These are phyloP conservation scores for Globisporangium orthogonon DNA, from an alignment of 352 stramenopile genomes.

Conservation along the genomic window DNA sequence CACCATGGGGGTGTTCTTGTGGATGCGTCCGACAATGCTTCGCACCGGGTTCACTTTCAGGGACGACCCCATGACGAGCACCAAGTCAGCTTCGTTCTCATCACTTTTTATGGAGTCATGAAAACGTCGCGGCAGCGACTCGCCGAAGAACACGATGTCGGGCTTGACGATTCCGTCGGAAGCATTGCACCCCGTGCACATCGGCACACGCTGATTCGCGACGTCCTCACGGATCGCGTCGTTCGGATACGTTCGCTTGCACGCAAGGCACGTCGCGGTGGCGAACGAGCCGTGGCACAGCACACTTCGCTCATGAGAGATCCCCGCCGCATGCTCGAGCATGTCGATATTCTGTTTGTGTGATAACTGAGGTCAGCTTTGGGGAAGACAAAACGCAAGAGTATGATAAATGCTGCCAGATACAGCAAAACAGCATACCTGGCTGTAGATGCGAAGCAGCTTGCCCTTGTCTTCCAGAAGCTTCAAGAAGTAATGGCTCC, in stretches of 20 bases:
- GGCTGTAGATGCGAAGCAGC: constrained; percentile 91
- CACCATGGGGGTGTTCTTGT: constrained; percentile 78
- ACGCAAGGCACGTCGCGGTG: constrained; percentile 90
- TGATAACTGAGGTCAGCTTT: neutral
- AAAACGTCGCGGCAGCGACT: constrained; percentile 91
- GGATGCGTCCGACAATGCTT: constrained; percentile 79
- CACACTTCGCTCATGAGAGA: constrained; percentile 87
- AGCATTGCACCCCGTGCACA: constrained; percentile 60
- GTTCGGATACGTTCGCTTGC: constrained; percentile 70
- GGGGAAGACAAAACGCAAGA: no score
- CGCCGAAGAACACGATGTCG: constrained; percentile 98
- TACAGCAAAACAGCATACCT: constrained; percentile 19
- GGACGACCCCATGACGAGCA: constrained; percentile 99
- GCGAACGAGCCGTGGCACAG: constrained; percentile 94
- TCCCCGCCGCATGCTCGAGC: constrained; percentile 91
- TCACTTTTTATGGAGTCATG: constrained; percentile 77
- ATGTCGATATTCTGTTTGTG: constrained; percentile 97
- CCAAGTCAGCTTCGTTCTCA: constrained; percentile 88
- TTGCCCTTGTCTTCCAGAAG: constrained; percentile 90
- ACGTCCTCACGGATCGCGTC: constrained; percentile 84
- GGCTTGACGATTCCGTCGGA: constrained; percentile 94
- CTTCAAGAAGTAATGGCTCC: constrained; percentile 95
- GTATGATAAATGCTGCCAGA: no score
- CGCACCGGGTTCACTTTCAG: constrained; percentile 96
- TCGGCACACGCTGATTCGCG: constrained; percentile 71